Conservation (phyloP, 352 stramenopile species). For the Pelagophyceae sp. region DNA sequence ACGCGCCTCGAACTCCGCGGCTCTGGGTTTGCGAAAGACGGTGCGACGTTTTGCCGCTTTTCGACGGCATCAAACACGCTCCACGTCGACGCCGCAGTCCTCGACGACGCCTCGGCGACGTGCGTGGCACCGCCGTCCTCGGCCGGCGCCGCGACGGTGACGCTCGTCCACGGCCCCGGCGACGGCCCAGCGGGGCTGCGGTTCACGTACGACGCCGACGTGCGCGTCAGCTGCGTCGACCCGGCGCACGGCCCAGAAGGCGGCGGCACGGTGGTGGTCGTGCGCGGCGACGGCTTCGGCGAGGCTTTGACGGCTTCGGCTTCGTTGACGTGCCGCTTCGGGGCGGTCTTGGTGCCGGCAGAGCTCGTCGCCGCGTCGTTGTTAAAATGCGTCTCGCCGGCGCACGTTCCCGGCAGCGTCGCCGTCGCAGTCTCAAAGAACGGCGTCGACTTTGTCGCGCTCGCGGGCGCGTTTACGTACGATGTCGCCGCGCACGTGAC, state of each 20-base stretch:
- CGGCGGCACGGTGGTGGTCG: conserved; percentile 31
- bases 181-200: neutral
- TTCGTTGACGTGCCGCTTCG: conserved; percentile 30
- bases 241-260: conserved; percentile 25
- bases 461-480: neutral
- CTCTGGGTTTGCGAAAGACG: neutral
- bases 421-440: neutral
- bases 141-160: conserved; percentile 2
- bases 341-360: conserved; percentile 21
- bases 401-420: neutral
- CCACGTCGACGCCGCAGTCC: neutral
- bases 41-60: neutral
- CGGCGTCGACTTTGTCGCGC: neutral
- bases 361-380: conserved; percentile 23
- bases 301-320: neutral
- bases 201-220: conserved; percentile 26
- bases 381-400: conserved; percentile 31
- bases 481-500: neutral
- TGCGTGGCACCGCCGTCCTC: conserved; percentile 18
- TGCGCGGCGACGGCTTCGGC: conserved; percentile 27
- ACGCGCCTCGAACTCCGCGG: neutral
- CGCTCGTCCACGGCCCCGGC: neutral
- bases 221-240: conserved; percentile 25
- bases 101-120: conserved; percentile 11
- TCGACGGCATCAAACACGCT: neutral